Conservation (phyloP, 805 yeast species). For the Pichia paraexigua region DNA sequence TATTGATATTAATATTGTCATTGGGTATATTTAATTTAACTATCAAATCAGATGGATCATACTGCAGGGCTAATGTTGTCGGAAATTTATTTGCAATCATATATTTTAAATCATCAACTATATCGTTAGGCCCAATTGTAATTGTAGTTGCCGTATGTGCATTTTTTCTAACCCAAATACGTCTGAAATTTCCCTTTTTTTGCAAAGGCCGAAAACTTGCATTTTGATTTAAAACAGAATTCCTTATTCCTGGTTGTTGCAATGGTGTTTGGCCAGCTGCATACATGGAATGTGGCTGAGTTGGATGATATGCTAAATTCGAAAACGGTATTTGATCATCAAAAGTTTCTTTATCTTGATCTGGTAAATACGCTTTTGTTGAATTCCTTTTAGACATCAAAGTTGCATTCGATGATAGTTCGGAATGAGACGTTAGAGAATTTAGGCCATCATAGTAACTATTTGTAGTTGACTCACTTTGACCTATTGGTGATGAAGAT, state of each 20-base stretch:
- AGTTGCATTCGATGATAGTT: neutral
- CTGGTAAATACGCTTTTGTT: neutral
- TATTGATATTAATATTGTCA: neutral
- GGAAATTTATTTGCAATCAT: slow-evolving; percentile 59
- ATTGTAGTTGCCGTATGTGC: slow-evolving; percentile 64
- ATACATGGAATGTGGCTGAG: neutral
- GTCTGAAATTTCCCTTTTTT: neutral
- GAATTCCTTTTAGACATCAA: neutral
- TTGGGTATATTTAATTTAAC: slow-evolving; percentile 24
- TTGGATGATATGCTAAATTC: neutral
- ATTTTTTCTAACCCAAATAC: slow-evolving; percentile 50
- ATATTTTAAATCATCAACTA: slow-evolving; percentile 76
- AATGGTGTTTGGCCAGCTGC: neutral
- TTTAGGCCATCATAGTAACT: neutral
- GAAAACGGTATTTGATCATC: neutral
- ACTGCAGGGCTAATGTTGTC: slow-evolving; percentile 49
- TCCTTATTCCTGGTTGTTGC: neutral
- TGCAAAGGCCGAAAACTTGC: neutral
- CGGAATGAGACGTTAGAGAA: neutral
- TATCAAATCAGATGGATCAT: slow-evolving; percentile 63
- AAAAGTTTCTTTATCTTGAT: neutral
- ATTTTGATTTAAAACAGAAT: neutral
- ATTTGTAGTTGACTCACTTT: neutral
- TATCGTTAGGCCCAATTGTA: slow-evolving; percentile 48
- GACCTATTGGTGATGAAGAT: neutral